Evolutionary conservation across 139 green algal genomes (phyloP), one percentile per base, ranked within the genome.

Genomic region (Chlorella sp.): DNA sequence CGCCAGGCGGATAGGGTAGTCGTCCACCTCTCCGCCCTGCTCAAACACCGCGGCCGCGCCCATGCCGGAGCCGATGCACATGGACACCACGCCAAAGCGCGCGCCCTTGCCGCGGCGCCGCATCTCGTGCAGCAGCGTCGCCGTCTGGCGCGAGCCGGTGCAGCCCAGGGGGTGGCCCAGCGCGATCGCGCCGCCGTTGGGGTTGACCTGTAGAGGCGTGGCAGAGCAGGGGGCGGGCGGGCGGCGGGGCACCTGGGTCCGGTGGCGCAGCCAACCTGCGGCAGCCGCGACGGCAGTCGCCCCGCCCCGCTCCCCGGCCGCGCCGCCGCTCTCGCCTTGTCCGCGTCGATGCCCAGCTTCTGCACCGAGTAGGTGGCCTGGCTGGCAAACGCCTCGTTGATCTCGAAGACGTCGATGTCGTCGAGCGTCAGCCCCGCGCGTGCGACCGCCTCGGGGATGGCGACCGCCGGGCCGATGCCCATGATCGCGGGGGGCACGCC

Each of bases 31-130:
- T 25, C 72, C 60, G 17, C 72, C 72, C 25, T 61, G 72, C 90
- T 98, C 93, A 85, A 95, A 97, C 73, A 98, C 93, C 0, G 93
- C 93, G 6, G 93, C 95, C 0, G 94, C 94, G 45, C 94, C 94
- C 94, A 98, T 97, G 82, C 94, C 94, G 29, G 76, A 91, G 56
- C 96, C 96, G 71, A 99, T 99, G 90, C 96, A 99, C 96, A 99
- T 99, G 51, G 88, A 95, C 15, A 99, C 93, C 2, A 99, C 89
- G 41, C 96, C 96, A 82, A 97, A 98, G 53, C 95, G 89, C 2
- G 93, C 91, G 9, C 72, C 85, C 35, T 86, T 86, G 41, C 96
- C 95, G 11, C 94, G 84, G 33, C 90, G 82, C 43, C 81, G 71
- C 94, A 99, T 97, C 85, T 99, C 96, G 55, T 98, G 90, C 77